Evolutionary conservation across 495 filamentous ascomycete genomes (phyloP).

Genomic region (Hypoxylon lienhwacheense): DNA sequence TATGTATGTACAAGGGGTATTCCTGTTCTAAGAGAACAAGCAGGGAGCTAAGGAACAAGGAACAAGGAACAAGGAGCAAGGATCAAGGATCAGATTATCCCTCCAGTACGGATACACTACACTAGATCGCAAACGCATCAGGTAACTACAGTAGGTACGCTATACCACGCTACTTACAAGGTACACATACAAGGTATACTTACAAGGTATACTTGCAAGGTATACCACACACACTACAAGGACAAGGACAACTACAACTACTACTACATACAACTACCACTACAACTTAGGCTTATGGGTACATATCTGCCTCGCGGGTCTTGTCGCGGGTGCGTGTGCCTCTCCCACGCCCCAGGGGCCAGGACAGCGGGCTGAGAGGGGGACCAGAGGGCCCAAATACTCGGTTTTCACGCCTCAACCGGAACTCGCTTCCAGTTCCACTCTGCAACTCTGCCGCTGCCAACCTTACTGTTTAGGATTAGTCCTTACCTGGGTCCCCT

Average conservation of each 20-base stretch:
- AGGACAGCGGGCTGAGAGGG: slow-evolving; percentile 36
- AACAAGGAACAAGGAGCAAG: no score
- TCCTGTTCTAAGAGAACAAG: no score
- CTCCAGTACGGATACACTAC: slow-evolving; percentile 30
- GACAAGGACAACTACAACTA: no score
- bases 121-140: slow-evolving; percentile 35
- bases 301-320: no score
- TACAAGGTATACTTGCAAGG: no score
- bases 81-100: slow-evolving; percentile 32
- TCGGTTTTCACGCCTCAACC: slow-evolving; percentile 38
- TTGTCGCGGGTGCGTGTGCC: slow-evolving; percentile 12
- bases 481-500: slow-evolving; percentile 22
- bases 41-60: no score
- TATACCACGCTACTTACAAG: no score
- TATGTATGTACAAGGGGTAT: slow-evolving; percentile 1
- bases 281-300: no score
- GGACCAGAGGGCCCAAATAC: slow-evolving; percentile 38
- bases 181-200: no score
- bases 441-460: slow-evolving; percentile 34
- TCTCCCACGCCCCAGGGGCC: slow-evolving; percentile 38
- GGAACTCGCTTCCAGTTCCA: slow-evolving; percentile 39
- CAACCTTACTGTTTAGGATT: slow-evolving; percentile 35
- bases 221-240: no score
- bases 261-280: no score
- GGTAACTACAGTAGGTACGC: slow-evolving; percentile 13